Percentiles rank a stretch among this genome's conserved stretches.
These are phyloP conservation scores for Globisporangium megalacanthum DNA, from an alignment of 352 stramenopile genomes.

Conservation along the genomic window DNA sequence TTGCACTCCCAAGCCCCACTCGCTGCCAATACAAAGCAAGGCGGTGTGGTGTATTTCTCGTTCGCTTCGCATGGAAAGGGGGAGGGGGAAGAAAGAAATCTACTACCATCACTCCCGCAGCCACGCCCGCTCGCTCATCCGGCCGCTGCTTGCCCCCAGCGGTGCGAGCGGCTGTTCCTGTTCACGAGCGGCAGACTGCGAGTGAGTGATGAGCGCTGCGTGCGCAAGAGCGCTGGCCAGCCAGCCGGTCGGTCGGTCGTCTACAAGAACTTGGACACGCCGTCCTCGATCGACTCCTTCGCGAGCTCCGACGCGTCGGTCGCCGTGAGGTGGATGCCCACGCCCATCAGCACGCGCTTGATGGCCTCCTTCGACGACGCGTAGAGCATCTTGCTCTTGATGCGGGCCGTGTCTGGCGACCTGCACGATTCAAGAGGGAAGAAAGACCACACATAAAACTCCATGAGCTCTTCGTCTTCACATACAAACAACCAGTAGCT, in stretches of 20 bases:
- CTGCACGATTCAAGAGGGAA: slow-evolving; percentile 15
- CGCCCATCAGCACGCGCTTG: slow-evolving; percentile 91
- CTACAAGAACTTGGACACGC: slow-evolving; percentile 88
- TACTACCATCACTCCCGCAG: slow-evolving; percentile 14
- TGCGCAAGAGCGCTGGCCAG: too few species aligned
- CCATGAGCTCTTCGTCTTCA: too few species aligned
- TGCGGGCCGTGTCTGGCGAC: slow-evolving; percentile 89
- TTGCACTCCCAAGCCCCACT: too few species aligned
- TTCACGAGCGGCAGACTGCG: too few species aligned
- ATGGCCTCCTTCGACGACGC: slow-evolving; percentile 93
- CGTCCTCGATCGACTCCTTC: slow-evolving; percentile 72
- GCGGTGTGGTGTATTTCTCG: slow-evolving; percentile 3
- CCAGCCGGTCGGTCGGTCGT: too few species aligned
- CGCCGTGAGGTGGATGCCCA: slow-evolving; percentile 94
- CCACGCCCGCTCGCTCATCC: background rate
- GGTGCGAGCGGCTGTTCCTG: too few species aligned
- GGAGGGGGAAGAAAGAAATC: slow-evolving; percentile 10
- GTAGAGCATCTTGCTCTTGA: slow-evolving; percentile 97
- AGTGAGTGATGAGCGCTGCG: too few species aligned
- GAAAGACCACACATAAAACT: background rate
- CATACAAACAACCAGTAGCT: background rate
- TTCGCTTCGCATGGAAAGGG: slow-evolving; percentile 5
- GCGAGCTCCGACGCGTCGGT: slow-evolving; percentile 89
- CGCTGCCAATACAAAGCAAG: background rate
- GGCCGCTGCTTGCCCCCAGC: too few species aligned